Evolutionary conservation across 306 rosid species (phyloP).

Genomic region (Acacia confusa): DNA sequence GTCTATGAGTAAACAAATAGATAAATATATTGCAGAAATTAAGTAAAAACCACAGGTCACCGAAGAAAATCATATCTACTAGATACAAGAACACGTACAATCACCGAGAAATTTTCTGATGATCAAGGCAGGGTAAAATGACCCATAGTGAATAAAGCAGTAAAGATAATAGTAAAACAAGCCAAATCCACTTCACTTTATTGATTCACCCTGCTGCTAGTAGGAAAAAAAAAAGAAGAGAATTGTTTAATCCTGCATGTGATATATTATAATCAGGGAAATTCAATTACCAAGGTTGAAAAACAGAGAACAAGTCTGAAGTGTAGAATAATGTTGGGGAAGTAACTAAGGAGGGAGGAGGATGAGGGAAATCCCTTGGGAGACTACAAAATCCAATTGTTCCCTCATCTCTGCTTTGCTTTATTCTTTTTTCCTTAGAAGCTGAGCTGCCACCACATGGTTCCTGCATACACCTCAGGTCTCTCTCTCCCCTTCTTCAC

Average conservation of each 20-base stretch:
- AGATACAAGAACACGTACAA: not conserved
- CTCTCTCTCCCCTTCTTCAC: not conserved
- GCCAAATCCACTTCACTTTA: not conserved
- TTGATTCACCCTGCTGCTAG: not conserved
- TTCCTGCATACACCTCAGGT: constrained; percentile 37
- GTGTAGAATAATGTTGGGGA: constrained; percentile 50
- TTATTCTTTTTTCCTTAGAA: constrained; percentile 37
- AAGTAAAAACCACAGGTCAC: too few relatives aligned
- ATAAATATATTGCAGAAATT: too few relatives aligned
- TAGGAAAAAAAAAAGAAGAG: not conserved
- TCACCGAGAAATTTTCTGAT: not conserved
- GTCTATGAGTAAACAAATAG: too few relatives aligned
- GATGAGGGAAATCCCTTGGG: constrained; percentile 73
- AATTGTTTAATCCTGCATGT: not conserved
- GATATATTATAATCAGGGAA: constrained; percentile 27
- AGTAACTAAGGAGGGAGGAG: constrained; percentile 55
- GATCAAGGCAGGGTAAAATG: not conserved
- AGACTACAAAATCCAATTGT: constrained; percentile 89
- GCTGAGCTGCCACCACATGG: constrained; percentile 90
- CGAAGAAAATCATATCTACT: too few relatives aligned
- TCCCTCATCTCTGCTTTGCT: constrained; percentile 57
- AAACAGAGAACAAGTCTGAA: constrained; percentile 24
- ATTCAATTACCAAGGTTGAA: constrained; percentile 10
- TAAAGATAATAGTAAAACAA: not conserved
- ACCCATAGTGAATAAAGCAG: not conserved